Evolutionary conservation across 306 rosid species (phyloP).

Genomic region (Abrus precatorius): DNA sequence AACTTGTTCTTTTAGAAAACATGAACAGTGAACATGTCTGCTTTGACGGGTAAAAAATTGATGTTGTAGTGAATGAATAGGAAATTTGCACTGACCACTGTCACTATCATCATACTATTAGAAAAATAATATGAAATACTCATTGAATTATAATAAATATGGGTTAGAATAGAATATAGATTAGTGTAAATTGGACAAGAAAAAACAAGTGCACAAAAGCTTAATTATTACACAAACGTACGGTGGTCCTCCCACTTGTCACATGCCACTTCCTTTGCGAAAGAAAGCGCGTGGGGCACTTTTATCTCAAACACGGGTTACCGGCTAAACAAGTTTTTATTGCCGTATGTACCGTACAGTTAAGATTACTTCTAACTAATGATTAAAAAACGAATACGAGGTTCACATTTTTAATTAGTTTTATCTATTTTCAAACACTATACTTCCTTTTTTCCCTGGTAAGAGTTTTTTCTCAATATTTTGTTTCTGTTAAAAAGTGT

Average conservation of each 20-base stretch:
- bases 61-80: neutral
- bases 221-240: constrained; percentile 31
- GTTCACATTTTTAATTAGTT: too few species aligned
- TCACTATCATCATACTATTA: neutral
- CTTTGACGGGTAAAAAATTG: neutral
- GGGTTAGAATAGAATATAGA: neutral
- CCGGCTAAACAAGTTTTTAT: neutral
- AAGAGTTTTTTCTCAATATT: too few species aligned
- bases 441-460: too few species aligned
- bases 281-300: neutral
- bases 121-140: neutral
- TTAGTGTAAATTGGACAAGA: neutral
- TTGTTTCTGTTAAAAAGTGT: too few species aligned
- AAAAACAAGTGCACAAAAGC: constrained; percentile 1
- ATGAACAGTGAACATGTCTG: neutral
- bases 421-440: too few species aligned
- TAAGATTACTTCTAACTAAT: neutral
- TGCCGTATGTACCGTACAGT: constrained; percentile 5
- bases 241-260: constrained; percentile 32
- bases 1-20: neutral
- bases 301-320: neutral
- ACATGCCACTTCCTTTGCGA: neutral
- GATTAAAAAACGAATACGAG: too few species aligned
- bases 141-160: too few species aligned
- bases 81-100: constrained; percentile 14